A percentile compares a stretch with the other conserved stretches of the same genome.
Conservation (phyloP, 441 rosid genomes). For the Erodium moschatum region DNA sequence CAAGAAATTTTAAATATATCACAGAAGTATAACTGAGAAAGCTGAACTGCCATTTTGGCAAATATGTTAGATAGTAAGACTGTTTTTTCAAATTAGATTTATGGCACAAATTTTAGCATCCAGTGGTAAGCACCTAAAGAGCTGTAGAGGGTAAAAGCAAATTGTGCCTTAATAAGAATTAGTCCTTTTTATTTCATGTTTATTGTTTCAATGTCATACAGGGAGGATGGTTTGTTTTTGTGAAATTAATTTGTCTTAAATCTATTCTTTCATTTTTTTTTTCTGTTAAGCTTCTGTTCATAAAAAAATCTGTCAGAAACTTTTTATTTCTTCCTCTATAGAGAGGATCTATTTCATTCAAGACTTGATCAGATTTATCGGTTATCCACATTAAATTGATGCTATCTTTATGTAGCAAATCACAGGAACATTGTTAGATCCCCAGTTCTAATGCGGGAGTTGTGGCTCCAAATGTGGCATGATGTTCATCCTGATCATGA, state of each 20-base stretch:
- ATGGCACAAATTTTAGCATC: not conserved
- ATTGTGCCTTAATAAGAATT: too few relatives aligned
- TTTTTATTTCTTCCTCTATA: not conserved
- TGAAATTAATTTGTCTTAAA: not conserved
- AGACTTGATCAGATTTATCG: constrained; percentile 5
- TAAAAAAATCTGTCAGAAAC: not conserved
- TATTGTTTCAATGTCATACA: not conserved
- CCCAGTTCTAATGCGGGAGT: constrained; percentile 83
- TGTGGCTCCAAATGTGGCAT: constrained; percentile 99
- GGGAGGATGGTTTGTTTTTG: not conserved
- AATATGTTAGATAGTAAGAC: not conserved
- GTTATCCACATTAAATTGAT: constrained; percentile 20
- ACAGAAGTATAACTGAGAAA: not conserved
- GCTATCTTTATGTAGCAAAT: constrained; percentile 55
- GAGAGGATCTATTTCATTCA: not conserved
- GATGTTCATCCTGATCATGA: constrained; percentile 48
- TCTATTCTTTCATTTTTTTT: not conserved
- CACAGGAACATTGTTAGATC: constrained; percentile 92
- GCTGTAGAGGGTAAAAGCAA: not conserved
- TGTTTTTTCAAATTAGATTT: not conserved
- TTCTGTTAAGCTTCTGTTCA: not conserved
- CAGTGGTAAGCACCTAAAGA: not conserved
- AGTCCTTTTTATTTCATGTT: too few relatives aligned
- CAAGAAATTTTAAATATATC: not conserved
- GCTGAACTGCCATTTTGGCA: not conserved